phyloP scores from a whole-genome alignment of 768 basidiomycete species.

The Suillus sp. region DNA sequence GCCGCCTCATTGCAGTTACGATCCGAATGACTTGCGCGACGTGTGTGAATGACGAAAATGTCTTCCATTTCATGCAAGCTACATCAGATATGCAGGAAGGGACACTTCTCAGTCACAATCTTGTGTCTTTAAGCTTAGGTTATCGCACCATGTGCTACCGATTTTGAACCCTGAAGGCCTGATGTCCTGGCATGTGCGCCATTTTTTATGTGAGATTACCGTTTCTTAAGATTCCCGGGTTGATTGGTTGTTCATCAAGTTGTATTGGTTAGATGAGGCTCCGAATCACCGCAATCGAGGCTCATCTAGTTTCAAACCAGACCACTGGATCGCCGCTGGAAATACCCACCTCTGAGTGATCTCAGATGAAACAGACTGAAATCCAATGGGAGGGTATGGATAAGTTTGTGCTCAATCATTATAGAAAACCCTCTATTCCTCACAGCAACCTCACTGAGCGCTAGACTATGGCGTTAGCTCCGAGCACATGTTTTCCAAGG shows the following conservation, averaged over 20 bases:
- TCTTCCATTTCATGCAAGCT: slow-evolving; percentile 8
- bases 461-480: neutral
- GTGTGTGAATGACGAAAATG: slow-evolving; percentile 2
- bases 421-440: neutral
- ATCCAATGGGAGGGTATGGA: neutral
- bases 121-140: slow-evolving; percentile 3
- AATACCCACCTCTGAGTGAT: neutral
- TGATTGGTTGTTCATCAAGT: neutral
- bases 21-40: neutral
- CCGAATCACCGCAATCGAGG: neutral
- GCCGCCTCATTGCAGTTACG: neutral
- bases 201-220: neutral
- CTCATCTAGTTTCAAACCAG: neutral
- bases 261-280: neutral
- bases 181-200: neutral
- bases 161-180: neutral
- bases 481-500: neutral
- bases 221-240: neutral
- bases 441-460: neutral
- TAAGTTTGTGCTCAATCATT: neutral
- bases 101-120: slow-evolving; percentile 8
- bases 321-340: neutral
- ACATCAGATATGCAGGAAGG: neutral
- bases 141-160: neutral
- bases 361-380: neutral